Evolutionary conservation across 2,329 filamentous ascomycete species (phyloP).

Genomic region (Penicillium sp.): DNA sequence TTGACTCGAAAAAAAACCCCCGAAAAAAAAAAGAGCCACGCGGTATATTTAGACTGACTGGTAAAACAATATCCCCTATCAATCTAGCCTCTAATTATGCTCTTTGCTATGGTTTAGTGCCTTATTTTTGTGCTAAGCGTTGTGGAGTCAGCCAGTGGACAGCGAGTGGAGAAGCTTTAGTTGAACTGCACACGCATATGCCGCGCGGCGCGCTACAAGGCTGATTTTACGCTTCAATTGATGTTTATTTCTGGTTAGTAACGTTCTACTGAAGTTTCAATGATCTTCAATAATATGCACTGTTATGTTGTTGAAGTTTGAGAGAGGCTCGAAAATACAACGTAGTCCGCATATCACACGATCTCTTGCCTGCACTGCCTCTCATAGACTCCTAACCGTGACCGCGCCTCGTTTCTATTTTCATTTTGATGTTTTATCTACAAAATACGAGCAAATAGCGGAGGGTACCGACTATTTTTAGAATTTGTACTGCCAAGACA

Average conservation of each 20-base stretch:
- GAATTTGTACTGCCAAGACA: background rate
- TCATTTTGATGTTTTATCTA: background rate
- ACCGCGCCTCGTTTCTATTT: background rate
- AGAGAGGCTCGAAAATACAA: too few species aligned
- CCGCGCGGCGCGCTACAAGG: background rate
- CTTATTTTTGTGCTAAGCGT: constrained; percentile 2
- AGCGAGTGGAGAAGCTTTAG: background rate
- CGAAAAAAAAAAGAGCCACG: background rate
- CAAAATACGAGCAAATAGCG: background rate
- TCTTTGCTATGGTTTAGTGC: background rate
- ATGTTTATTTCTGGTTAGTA: background rate
- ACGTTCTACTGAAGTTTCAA: background rate
- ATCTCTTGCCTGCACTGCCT: background rate
- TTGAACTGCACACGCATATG: background rate
- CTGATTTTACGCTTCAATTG: background rate
- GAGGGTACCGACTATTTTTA: background rate
- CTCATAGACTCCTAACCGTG: background rate
- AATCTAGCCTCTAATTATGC: background rate
- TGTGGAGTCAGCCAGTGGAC: background rate
- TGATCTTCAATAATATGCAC: background rate
- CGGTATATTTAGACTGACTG: background rate
- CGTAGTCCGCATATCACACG: background rate
- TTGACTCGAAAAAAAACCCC: background rate
- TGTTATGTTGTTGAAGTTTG: background rate
- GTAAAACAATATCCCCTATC: background rate